Base-by-base conservation (phyloP, 2,329 filamentous ascomycete genomes). In the Kalmusia sp. region DNA sequence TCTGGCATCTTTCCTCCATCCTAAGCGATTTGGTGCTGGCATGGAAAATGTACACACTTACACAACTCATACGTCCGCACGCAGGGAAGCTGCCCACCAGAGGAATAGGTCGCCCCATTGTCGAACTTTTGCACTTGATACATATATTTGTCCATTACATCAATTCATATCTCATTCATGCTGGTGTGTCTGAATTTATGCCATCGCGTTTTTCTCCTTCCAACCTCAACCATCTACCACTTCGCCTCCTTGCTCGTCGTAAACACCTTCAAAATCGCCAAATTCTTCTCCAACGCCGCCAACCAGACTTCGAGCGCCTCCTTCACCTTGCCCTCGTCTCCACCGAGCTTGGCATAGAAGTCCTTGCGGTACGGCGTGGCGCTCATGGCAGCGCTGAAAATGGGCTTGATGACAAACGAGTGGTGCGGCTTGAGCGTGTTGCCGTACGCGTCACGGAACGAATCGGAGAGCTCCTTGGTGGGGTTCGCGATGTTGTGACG, bases 311-410 rank as follows among this genome's bases (percentile, higher is more conserved):
- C 78, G 67, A 97, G 76, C 69, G 90, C 85, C 50, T 77, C 71
- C 45, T 81, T 66, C 43, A 95, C 88, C 76, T 88, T 85, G 11
- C 68, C 70, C 33, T 83, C 76, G 69, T 91, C 84, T 17, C 81
- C 79, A 31, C 90, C 92, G 37, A 99, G 82, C 84, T 97, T 96
- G 61, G 78, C 78, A 75, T 97, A 98, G 74, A 99, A 98, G 77
- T 93, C 91, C 74, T 91, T 91, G 64, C 93, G 87, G 83, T 97
- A 96, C 1, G 95, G 95, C 63, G 90, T 93, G 15, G 92, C 93
- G 65, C 86, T 85, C 92, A 99, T 96, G 74, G 93, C 93, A 57
- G 92, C 89, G 66, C 84, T 90, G 84, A 98, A 98, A 72, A 97
- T 83, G 56, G 92, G 92, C 84, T 96, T 96, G 68, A 97, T 80